Conservation (phyloP, 1,284 basidiomycete genomes). For the Rhizoctonia solani region DNA sequence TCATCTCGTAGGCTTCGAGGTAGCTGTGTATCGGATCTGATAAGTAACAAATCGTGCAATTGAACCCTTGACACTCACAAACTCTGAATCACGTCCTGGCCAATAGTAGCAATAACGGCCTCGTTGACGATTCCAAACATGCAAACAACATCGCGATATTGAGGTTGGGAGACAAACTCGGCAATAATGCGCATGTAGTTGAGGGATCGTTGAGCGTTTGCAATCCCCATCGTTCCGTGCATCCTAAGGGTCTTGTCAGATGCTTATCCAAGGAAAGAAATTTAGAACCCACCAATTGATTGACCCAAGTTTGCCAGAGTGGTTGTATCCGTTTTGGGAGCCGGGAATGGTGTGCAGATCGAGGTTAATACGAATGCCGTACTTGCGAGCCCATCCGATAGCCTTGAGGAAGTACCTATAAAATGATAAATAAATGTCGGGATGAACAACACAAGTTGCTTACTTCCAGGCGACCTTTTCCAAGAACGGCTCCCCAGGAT, state of each 20-base stretch:
- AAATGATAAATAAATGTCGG: conserved; percentile 30
- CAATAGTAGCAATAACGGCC: conserved; percentile 29
- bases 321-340: conserved; percentile 48
- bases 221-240: conserved; percentile 68
- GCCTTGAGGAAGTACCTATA: conserved; percentile 61
- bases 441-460: conserved; percentile 33
- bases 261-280: conserved; percentile 45
- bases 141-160: conserved; percentile 68
- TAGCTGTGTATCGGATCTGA: conserved; percentile 53
- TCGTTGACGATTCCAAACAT: conserved; percentile 40
- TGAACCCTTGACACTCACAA: conserved; percentile 32
- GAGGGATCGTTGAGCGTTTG: conserved; percentile 70
- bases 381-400: conserved; percentile 89
- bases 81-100: conserved; percentile 34
- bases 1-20: conserved; percentile 64
- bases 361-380: conserved; percentile 82
- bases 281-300: conserved; percentile 56
- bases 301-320: conserved; percentile 61
- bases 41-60: neutral
- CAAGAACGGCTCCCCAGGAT: conserved; percentile 54
- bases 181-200: conserved; percentile 68
- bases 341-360: conserved; percentile 65
- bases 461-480: conserved; percentile 61
- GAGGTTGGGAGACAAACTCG: conserved; percentile 74
- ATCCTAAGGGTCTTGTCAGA: conserved; percentile 49